Percentiles rank a stretch among this genome's conserved stretches.
Evolutionary conservation across 2,329 filamentous ascomycete genomes (phyloP).

Genomic region (Spiromastix sp.): DNA sequence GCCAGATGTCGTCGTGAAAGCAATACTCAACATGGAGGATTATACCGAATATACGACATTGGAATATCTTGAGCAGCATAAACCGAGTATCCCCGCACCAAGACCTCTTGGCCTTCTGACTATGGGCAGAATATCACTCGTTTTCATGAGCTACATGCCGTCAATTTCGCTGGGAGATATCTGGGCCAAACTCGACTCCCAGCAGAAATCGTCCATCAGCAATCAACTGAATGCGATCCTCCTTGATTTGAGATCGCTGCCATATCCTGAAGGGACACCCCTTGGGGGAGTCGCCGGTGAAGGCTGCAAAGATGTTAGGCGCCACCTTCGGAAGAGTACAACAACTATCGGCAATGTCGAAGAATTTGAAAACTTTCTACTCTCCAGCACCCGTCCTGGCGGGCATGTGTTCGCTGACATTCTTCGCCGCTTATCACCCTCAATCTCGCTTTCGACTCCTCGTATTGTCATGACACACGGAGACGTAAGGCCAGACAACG

Average conservation of each 20-base stretch:
- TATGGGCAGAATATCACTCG: constrained; percentile 12
- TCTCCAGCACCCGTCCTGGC: constrained; percentile 9
- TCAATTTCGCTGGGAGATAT: constrained; percentile 10
- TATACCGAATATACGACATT: constrained; percentile 19
- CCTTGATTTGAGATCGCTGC: constrained; percentile 12
- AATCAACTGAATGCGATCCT: constrained; percentile 14
- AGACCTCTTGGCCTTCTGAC: constrained; percentile 13
- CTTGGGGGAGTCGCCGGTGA: constrained; percentile 16
- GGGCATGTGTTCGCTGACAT: constrained; percentile 12
- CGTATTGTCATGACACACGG: constrained; percentile 17
- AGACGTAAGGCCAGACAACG: constrained; percentile 18
- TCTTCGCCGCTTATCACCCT: constrained; percentile 9
- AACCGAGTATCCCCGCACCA: constrained; percentile 13
- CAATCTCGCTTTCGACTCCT: constrained; percentile 4
- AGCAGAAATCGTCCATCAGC: constrained; percentile 13
- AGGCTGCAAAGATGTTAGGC: constrained; percentile 17
- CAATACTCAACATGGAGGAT: constrained; percentile 12
- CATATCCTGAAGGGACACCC: constrained; percentile 9
- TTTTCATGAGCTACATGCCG: constrained; percentile 15
- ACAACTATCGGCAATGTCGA: constrained; percentile 11
- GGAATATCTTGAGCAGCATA: constrained; percentile 15
- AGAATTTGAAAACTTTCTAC: constrained; percentile 16
- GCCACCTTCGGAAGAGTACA: constrained; percentile 14
- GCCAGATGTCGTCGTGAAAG: constrained; percentile 14
- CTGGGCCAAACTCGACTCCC: constrained; percentile 10